These are phyloP conservation scores for Acanthamoeba royreba DNA, from an alignment of 208 protist species.

Conservation along the genomic window DNA sequence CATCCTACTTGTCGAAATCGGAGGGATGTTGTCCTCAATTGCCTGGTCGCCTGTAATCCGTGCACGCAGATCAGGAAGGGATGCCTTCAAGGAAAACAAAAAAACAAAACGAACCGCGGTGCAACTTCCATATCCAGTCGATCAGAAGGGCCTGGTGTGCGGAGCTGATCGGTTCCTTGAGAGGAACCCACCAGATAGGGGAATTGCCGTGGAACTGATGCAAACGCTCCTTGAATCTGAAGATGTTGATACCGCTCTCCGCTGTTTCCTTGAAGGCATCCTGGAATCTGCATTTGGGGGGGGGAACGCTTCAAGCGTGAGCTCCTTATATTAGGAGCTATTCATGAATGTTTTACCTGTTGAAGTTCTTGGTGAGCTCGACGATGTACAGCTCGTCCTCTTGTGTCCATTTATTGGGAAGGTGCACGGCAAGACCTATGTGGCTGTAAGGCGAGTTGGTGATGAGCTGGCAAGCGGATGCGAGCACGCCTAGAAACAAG, in stretches of 20 bases:
- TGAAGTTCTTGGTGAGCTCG: constrained; percentile 1
- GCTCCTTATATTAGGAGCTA: neutral
- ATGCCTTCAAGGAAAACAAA: neutral
- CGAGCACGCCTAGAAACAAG: neutral
- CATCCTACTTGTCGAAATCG: neutral
- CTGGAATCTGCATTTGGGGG: neutral
- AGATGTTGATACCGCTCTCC: neutral
- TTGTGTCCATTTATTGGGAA: neutral
- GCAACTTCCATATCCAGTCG: neutral
- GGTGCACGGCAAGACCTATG: neutral
- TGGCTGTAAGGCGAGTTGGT: neutral
- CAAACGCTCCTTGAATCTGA: neutral
- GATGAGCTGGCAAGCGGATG: neutral
- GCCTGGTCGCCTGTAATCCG: neutral
- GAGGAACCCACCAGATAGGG: neutral
- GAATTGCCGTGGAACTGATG: neutral
- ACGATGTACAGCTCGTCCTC: neutral
- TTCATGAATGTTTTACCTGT: neutral
- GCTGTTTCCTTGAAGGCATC: neutral
- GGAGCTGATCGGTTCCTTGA: neutral
- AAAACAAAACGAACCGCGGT: neutral
- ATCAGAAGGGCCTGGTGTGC: neutral
- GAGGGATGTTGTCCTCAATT: neutral
- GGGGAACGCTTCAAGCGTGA: neutral
- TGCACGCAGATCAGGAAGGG: neutral